Evolutionary conservation across 2,329 filamentous ascomycete species (phyloP).

Genomic region (Claviceps arundinis): DNA sequence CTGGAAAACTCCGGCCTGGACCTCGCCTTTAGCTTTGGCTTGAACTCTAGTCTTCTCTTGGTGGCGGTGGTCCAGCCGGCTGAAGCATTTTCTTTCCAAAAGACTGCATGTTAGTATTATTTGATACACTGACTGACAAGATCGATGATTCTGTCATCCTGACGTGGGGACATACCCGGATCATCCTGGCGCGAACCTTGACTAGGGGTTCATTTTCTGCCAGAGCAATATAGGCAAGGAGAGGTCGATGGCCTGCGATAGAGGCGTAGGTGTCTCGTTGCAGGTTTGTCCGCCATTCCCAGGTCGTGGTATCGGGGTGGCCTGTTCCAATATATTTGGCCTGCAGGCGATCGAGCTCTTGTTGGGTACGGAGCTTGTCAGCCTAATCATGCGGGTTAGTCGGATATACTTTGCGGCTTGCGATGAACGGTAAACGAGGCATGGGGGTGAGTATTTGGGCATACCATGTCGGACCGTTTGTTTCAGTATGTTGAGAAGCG

Average conservation of each 20-base stretch:
- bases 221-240: constrained; percentile 79
- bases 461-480: neutral
- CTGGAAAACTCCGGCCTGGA: neutral
- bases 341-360: constrained; percentile 94
- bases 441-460: neutral
- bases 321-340: constrained; percentile 92
- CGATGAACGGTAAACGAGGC: neutral
- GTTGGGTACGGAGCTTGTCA: constrained; percentile 93
- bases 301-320: constrained; percentile 90
- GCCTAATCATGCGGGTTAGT: constrained; percentile 38
- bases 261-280: constrained; percentile 83
- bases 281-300: constrained; percentile 96
- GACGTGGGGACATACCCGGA: constrained; percentile 42
- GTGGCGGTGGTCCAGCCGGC: constrained; percentile 44
- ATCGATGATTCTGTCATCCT: no score
- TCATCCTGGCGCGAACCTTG: constrained; percentile 65
- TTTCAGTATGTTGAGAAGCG: neutral
- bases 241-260: constrained; percentile 77
- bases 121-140: no score
- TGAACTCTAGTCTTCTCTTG: constrained; percentile 32
- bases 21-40: neutral
- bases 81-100: constrained; percentile 50
- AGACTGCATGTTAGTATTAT: neutral
- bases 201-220: constrained; percentile 76
- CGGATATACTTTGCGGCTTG: neutral